Base-by-base conservation (phyloP, 768 basidiomycete species). In the Mycena rosella region DNA sequence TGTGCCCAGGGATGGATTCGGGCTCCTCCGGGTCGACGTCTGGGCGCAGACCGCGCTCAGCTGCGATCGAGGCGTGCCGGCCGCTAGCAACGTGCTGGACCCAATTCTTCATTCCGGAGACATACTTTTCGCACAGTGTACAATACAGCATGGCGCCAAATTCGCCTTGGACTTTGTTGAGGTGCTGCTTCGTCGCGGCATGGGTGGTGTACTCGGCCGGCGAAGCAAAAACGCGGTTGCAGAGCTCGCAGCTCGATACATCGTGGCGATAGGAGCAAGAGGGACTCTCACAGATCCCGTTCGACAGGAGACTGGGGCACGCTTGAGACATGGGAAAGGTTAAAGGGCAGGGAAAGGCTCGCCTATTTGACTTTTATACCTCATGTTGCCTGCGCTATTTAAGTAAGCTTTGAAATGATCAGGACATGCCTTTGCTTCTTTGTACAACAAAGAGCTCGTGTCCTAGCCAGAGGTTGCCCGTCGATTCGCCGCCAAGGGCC, bases 191-290 rank as follows among this genome's bases (percentile, higher is more conserved):
- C 0, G 74, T 70, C 3, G 40, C 44, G 20, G 80, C 38, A 58
- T 86, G 85, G 0, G 40, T n/a, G 18, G 73, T 38, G 58, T 78
- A 80, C 2, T 57, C 65, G 0, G 57, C 38, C 1, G 63, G 53
- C 15, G 72, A 73, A 15, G 51, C 18, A 47, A 82, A 81, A 4
- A 84, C 72, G 45, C 80, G 64, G 9, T 74, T 74, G 68, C 86
- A 87, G 2, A 75, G 70, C 17, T 81, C 78, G 68, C 85, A 87
- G 22, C 73, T 70, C 3, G 74, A 61, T 20, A 86, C 67, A 48
- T 79, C 78, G 67, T 87, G 85, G 22, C 72, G 70, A 44, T 68
- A 72, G 0, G 32, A 14, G 65, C 86, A 87, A 5, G 54, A 36
- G 0, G 67, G 2, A 32, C 75, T 69, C 0, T 73, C 68, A 73